A percentile compares a stretch with the other conserved stretches of the same genome.
These are phyloP conservation scores for Lecanicillium sp. DNA, from an alignment of 2,329 filamentous ascomycete genomes.

Conservation along the genomic window DNA sequence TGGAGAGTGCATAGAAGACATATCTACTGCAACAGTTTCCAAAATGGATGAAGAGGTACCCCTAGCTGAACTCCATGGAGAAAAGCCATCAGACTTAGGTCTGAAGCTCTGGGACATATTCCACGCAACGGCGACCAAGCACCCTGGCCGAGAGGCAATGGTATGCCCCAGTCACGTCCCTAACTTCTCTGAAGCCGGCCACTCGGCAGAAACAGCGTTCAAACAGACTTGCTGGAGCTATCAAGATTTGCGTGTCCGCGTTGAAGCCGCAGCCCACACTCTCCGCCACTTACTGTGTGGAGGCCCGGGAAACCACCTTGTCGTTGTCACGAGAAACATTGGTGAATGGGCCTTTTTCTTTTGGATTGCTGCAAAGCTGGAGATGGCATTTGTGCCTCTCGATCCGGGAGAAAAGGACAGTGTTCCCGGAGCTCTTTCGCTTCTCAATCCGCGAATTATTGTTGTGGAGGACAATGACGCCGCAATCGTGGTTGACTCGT, in stretches of 20 bases:
- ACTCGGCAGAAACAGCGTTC: not conserved
- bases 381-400: constrained; percentile 25
- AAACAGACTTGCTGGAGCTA: constrained; percentile 19
- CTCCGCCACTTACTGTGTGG: constrained; percentile 12
- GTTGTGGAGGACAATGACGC: constrained; percentile 22
- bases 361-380: constrained; percentile 27
- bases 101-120: constrained; percentile 26
- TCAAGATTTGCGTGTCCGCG: constrained; percentile 15
- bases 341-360: constrained; percentile 30
- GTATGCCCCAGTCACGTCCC: constrained; percentile 21
- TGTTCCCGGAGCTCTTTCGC: constrained; percentile 16
- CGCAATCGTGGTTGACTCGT: constrained; percentile 13
- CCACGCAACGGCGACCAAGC: constrained; percentile 15
- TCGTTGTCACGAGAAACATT: constrained; percentile 25
- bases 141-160: constrained; percentile 25
- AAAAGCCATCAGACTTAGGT: constrained; percentile 18
- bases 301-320: constrained; percentile 22
- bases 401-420: constrained; percentile 18
- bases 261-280: constrained; percentile 10
- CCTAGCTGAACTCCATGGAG: constrained; percentile 21
- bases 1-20: too few relatives aligned
- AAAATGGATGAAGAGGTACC: too few relatives aligned
- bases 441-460: constrained; percentile 19
- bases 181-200: too few relatives aligned
- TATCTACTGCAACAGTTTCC: too few relatives aligned